A percentile compares a stretch with the other conserved stretches of the same genome.
Conservation (phyloP, 805 yeast species). For the Candida takata region DNA sequence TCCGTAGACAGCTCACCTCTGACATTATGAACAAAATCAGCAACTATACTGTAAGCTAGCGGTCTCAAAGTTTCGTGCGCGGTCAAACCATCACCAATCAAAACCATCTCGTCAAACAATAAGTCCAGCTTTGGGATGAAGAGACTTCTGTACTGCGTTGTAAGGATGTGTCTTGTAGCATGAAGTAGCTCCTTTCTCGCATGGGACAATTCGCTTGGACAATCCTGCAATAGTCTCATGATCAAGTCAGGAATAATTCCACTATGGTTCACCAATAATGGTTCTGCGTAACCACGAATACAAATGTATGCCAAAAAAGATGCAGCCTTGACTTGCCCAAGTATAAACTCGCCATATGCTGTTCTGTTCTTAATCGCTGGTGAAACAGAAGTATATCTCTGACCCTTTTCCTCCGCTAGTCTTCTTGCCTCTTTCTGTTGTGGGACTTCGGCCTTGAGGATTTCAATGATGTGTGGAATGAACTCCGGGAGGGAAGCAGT, state of each 20-base stretch:
- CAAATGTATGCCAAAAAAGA: slow-evolving; percentile 90
- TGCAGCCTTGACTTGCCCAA: slow-evolving; percentile 94
- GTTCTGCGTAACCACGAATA: slow-evolving; percentile 74
- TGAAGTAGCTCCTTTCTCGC: slow-evolving; percentile 91
- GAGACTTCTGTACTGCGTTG: slow-evolving; percentile 76
- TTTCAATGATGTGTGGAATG: slow-evolving; percentile 72
- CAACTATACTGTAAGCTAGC: slow-evolving; percentile 89
- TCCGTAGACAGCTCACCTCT: slow-evolving; percentile 73
- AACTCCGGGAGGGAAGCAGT: slow-evolving; percentile 65
- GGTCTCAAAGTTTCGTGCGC: slow-evolving; percentile 87
- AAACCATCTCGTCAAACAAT: slow-evolving; percentile 76
- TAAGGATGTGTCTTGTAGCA: slow-evolving; percentile 89
- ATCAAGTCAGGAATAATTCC: slow-evolving; percentile 79
- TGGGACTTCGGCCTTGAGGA: slow-evolving; percentile 72
- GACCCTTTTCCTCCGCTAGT: slow-evolving; percentile 47
- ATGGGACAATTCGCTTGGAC: slow-evolving; percentile 87
- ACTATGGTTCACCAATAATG: slow-evolving; percentile 48
- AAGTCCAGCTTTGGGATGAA: slow-evolving; percentile 83
- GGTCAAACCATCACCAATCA: slow-evolving; percentile 90
- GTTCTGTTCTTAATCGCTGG: slow-evolving; percentile 69
- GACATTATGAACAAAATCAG: slow-evolving; percentile 91
- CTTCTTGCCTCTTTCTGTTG: slow-evolving; percentile 67
- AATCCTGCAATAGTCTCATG: slow-evolving; percentile 81
- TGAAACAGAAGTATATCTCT: slow-evolving; percentile 62
- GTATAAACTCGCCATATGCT: slow-evolving; percentile 79